Conservation (phyloP, 768 basidiomycete genomes). For the Naematelia aurantialba region DNA sequence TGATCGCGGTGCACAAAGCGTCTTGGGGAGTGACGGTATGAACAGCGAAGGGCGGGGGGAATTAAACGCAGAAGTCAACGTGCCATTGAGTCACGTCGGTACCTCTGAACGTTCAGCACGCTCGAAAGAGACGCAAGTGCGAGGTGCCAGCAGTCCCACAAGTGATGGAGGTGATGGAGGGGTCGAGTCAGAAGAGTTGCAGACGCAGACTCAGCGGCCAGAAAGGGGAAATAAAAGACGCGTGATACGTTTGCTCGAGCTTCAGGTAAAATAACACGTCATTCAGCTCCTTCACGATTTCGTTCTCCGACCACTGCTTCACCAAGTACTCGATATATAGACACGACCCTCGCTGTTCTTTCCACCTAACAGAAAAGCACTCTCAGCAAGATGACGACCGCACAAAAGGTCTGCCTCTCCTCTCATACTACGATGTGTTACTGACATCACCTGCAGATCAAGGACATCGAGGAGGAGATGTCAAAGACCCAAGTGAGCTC, state of each 20-base stretch:
- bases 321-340: no score
- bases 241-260: no score
- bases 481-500: constrained; percentile 78
- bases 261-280: neutral
- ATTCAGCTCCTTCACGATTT: neutral
- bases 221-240: constrained; percentile 1
- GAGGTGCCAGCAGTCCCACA: no score
- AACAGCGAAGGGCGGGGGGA: neutral
- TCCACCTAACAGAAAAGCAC: neutral
- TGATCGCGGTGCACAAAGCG: no score
- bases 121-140: no score
- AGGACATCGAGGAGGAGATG: constrained; percentile 69
- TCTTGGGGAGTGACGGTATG: neutral
- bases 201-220: neutral
- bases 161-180: constrained; percentile 1
- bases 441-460: constrained; percentile 77
- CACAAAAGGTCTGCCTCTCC: constrained; percentile 37
- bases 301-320: no score
- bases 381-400: constrained; percentile 42
- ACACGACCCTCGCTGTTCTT: neutral
- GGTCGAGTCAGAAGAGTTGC: neutral
- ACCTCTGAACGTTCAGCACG: no score
- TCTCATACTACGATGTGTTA: neutral
- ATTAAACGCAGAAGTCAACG: neutral
- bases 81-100: neutral